phyloP scores from a whole-genome alignment of 441 rosid species.

The Pelargonium fulgidum region DNA sequence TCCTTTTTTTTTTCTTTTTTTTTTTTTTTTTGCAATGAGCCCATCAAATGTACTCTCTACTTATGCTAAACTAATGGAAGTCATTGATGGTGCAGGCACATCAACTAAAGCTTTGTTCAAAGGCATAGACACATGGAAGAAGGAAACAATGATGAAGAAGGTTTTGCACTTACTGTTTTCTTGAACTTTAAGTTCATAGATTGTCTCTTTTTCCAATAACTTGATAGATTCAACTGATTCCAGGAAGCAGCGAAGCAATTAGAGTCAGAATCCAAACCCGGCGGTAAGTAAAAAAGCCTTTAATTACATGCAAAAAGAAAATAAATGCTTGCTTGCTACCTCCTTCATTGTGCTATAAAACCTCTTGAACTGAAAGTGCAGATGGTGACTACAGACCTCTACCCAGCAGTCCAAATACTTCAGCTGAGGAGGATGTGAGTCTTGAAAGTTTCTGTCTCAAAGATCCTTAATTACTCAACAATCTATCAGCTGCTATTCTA shows the following conservation, averaged over 20 bases:
- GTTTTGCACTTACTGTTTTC: constrained; percentile 18
- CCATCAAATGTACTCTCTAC: too few relatives aligned
- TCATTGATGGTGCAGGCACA: too few relatives aligned
- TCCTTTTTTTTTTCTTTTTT: too few relatives aligned
- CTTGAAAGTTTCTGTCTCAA: constrained; percentile 20
- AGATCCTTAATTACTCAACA: not conserved
- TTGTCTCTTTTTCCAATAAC: too few relatives aligned
- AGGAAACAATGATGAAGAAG: constrained; percentile 51
- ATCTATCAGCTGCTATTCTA: not conserved
- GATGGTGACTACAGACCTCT: constrained; percentile 37
- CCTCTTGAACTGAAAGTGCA: constrained; percentile 25
- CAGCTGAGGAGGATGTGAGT: constrained; percentile 24
- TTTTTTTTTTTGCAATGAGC: too few relatives aligned
- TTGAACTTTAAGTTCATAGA: too few relatives aligned
- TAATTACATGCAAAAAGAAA: not conserved
- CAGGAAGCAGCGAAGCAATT: constrained; percentile 21
- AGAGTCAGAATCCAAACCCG: constrained; percentile 16
- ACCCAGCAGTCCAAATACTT: constrained; percentile 37
- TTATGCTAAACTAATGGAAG: too few relatives aligned
- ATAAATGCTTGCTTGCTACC: not conserved
- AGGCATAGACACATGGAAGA: constrained; percentile 52
- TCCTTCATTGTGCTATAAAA: too few relatives aligned
- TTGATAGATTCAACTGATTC: not conserved
- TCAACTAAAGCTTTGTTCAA: constrained; percentile 31
- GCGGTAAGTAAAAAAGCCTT: not conserved